Base-by-base conservation (phyloP, 768 basidiomycete species). In the Termitomyces sp. region DNA sequence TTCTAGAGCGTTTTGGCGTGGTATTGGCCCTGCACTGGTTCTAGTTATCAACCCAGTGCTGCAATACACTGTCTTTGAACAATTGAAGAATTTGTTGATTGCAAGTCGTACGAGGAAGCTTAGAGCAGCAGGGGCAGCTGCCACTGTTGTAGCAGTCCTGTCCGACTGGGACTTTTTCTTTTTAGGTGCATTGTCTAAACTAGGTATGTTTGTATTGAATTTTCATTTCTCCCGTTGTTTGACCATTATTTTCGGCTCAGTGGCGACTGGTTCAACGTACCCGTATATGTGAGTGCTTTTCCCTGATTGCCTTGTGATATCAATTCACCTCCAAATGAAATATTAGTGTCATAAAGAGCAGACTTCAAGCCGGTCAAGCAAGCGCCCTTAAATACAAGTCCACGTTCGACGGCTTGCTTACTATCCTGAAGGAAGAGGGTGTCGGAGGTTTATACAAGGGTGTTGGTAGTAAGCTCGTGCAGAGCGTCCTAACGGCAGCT, bases 21-120 rank as follows among this genome's bases (percentile, higher is more conserved):
- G 96, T 14, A 81, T 99, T 38, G 92, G 93, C 1, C 94, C 96
- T 3, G 94, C 94, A n/a, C 75, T 99, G 47, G 78, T 93, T 28
- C 78, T 98, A 44, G 96, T 98, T 61, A 82, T 92, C 59, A 99
- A 99, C 70, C 96, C 96, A 15, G 89, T 99, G 32, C 78, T 98
- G 32, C 85, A 94, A 74, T 95, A 97, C 69, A 98, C 96, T 19
- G 83, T 86, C 0, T 98, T 98, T 60, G 96, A 99, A 70, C 93
- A 97, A 66, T 75, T 98, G 63, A 97, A 96, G 77, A 97, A 95
- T 63, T 62, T 82, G 37, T 65, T 98, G 55, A 72, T 93, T 53
- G 77, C 79, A 57, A 78, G 78, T 30, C 81, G 88, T 35, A 83
- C 81, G 28, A 74, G 66, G 47, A 80, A 72, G 61, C 67, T 84